Percentiles rank a stretch among this genome's conserved stretches.
phyloP scores from a whole-genome alignment of 140 eudicot genomes.

The Oenanthe javanica region DNA sequence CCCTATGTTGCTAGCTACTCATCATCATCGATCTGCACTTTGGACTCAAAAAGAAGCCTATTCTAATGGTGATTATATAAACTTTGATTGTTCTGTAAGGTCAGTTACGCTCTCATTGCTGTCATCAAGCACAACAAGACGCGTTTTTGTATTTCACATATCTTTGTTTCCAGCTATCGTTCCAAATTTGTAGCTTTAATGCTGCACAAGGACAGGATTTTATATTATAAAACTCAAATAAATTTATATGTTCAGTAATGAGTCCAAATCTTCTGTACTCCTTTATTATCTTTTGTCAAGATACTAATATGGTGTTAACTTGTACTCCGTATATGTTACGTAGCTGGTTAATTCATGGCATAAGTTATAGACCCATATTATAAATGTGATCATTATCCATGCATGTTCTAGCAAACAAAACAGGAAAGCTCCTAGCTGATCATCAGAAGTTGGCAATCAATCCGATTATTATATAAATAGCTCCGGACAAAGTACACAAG shows the following conservation, averaged over 20 bases:
- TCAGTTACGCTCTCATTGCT: conserved; percentile 1
- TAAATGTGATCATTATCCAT: background rate
- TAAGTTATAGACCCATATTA: too few relatives aligned
- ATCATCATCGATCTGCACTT: background rate
- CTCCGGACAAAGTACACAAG: background rate
- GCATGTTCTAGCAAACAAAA: background rate
- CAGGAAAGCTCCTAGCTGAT: background rate
- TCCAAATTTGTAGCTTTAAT: background rate
- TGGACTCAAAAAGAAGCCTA: too few relatives aligned
- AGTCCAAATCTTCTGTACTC: too few relatives aligned
- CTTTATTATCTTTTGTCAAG: too few relatives aligned
- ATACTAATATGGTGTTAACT: too few relatives aligned
- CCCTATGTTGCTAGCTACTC: background rate
- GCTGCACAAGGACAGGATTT: background rate
- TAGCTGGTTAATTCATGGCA: too few relatives aligned
- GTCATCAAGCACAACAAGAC: background rate
- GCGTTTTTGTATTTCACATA: background rate
- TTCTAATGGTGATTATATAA: too few relatives aligned
- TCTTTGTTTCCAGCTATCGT: background rate
- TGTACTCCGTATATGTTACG: too few relatives aligned
- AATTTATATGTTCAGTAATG: too few relatives aligned
- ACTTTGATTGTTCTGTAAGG: background rate
- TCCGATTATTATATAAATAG: background rate
- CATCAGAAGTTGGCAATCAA: background rate
- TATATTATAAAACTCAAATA: too few relatives aligned